Evolutionary conservation across 2,329 filamentous ascomycete species (phyloP), one percentile per base, ranked within the genome.

Genomic region (Colletotrichum musae): DNA sequence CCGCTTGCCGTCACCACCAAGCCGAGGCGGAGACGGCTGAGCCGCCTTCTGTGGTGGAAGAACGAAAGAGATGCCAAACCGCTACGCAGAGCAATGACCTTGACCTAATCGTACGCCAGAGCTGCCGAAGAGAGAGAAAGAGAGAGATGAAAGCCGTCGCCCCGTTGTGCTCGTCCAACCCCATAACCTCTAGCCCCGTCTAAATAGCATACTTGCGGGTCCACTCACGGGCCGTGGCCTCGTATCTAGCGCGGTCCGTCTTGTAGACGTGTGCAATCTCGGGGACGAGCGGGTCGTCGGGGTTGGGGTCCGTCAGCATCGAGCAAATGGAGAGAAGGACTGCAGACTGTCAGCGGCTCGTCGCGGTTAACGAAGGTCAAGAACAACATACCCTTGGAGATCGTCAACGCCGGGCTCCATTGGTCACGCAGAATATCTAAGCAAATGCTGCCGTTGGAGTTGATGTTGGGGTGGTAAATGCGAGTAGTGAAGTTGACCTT

Each of bases 381-480:
- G 60, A 12, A 24, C 16, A 16, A 74, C 84, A 67, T 85, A 97
- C 96, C 96, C 91, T 99, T 99, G 71, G 94, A 97, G 78, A 99
- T 98, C 75, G 96, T 99, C 83, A 99, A 88, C 74, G 96, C 96
- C 50, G 96, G 96, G 83, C 95, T 98, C 96, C 96, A 99, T 87
- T 99, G 96, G 84, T 99, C 96, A 87, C 96, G 92, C 80, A 99
- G 88, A 80, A 99, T 99, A 80, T 99, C 96, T 82, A 99, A 86
- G 84, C 96, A 99, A 84, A 99, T 99, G 85, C 95, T 98, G 84
- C 96, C 96, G 83, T 98, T 98, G 75, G 94, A 97, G 91, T 99
- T 99, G 94, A 99, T 99, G 87, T 99, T 99, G 78, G 96, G 96
- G 87, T 99, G 96, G 84, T 99, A 99, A 87, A 99, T 98, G 81